These are phyloP conservation scores for Pseudonectria buxi DNA, from an alignment of 2,329 filamentous ascomycete genomes.

Conservation along the genomic window DNA sequence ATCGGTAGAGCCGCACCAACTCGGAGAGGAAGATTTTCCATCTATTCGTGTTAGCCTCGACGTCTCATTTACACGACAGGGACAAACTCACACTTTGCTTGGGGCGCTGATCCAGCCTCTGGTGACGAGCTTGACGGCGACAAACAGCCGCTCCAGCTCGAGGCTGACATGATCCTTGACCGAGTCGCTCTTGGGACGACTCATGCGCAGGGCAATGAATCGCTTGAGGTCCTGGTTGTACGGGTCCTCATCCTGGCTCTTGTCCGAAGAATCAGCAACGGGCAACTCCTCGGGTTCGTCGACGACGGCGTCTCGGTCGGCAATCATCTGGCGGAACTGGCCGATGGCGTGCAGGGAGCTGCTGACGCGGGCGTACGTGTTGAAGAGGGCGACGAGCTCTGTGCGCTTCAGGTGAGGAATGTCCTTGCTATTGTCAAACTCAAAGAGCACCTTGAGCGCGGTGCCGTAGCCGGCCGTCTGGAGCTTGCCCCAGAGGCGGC, in stretches of 20 bases:
- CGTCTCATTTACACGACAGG: too few relatives aligned
- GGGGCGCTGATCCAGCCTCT: slow-evolving; percentile 66
- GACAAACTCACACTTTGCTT: slow-evolving; percentile 55
- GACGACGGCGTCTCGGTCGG: slow-evolving; percentile 22
- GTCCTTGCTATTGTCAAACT: slow-evolving; percentile 69
- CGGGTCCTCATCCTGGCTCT: slow-evolving; percentile 25
- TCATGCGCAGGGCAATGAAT: slow-evolving; percentile 28
- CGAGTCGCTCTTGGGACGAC: slow-evolving; percentile 20
- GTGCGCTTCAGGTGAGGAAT: slow-evolving; percentile 72
- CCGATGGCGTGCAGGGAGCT: slow-evolving; percentile 70
- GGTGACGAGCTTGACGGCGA: slow-evolving; percentile 60
- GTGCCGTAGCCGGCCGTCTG: slow-evolving; percentile 94
- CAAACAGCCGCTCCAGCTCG: slow-evolving; percentile 59
- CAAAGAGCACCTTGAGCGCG: slow-evolving; percentile 91
- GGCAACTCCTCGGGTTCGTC: slow-evolving; percentile 9
- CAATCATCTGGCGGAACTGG: slow-evolving; percentile 57
- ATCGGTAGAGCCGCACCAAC: slow-evolving; percentile 39
- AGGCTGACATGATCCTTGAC: slow-evolving; percentile 51
- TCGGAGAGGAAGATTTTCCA: slow-evolving; percentile 40
- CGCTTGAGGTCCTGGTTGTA: slow-evolving; percentile 35
- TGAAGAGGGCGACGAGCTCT: slow-evolving; percentile 89
- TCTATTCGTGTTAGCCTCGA: slow-evolving; percentile 20
- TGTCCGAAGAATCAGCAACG: slow-evolving; percentile 18
- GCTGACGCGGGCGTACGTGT: slow-evolving; percentile 83
- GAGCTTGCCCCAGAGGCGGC: slow-evolving; percentile 93